Evolutionary conservation across 371 early-diverging fungal genomes (phyloP).

Genomic region (Actinomortierella ambigua): DNA sequence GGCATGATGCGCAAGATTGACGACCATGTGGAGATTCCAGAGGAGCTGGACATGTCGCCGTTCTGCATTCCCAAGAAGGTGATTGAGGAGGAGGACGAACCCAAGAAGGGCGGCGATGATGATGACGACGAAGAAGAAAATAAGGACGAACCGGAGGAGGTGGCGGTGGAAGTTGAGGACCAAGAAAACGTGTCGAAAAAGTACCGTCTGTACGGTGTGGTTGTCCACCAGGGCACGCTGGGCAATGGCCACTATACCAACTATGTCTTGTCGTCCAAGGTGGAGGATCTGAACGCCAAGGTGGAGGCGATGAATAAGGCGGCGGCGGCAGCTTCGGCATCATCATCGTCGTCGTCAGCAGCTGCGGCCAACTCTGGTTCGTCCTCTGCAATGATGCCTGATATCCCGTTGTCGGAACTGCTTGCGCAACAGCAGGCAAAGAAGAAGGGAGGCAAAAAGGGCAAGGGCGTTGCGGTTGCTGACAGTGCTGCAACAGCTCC

Average conservation of each 20-base stretch:
- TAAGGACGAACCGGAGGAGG: background rate
- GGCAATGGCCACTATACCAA: constrained; percentile 81
- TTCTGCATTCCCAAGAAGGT: constrained; percentile 49
- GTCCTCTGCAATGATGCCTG: constrained; percentile 15
- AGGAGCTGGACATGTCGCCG: constrained; percentile 57
- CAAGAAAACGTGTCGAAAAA: constrained; percentile 24
- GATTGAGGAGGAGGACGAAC: constrained; percentile 31
- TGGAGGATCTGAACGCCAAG: constrained; percentile 6
- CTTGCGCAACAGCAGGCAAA: constrained; percentile 12
- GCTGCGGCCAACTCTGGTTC: background rate
- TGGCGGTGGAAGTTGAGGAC: constrained; percentile 6
- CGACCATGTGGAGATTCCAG: constrained; percentile 53
- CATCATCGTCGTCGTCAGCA: background rate
- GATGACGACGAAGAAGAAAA: constrained; percentile 9
- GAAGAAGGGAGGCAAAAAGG: constrained; percentile 16
- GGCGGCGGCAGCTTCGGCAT: constrained; percentile 5
- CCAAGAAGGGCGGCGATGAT: constrained; percentile 14
- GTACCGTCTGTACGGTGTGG: constrained; percentile 77
- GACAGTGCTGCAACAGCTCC: background rate
- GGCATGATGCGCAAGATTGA: constrained; percentile 44
- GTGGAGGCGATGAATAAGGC: background rate
- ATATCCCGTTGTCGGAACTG: constrained; percentile 24
- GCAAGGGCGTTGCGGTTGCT: background rate
- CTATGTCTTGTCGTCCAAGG: constrained; percentile 52
- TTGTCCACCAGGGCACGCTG: constrained; percentile 78